Evolutionary conservation across 2,329 filamentous ascomycete genomes (phyloP), one percentile per base, ranked within the genome.

Genomic region (Amauroascus niger): DNA sequence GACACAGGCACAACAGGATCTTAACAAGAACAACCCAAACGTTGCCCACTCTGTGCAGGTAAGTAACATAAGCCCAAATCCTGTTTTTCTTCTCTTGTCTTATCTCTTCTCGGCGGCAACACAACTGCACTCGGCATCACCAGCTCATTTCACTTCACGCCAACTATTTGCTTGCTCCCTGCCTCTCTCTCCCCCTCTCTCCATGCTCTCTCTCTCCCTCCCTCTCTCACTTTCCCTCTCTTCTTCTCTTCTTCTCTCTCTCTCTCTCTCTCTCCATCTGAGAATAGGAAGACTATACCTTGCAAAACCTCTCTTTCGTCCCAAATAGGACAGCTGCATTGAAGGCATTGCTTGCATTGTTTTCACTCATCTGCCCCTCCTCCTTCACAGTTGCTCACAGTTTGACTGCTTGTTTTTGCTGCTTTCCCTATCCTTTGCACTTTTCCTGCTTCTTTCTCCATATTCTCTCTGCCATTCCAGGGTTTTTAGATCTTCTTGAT

Each of bases 1-100:
- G n/a, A n/a, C n/a, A 30, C 44, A 43, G 33, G 30, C 44, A 30
- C 49, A 18, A n/a, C 53, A 52, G 22, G 52, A 45, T 50, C 51
- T 32, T 8, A n/a, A 13, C 26, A 53, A 53, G 51, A 18, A n/a
- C 18, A 41, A 26, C n/a, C 30, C 50, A 18, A 52, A 52, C 22
- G 9, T 28, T 20, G 51, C 26, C 20, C 51, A 53, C 20, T 35
- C 49, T 11, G 45, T 53, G n/a, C 43, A 47, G 44, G 51, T 53
- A 43, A 48, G 51, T n/a, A n/a, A n/a, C n/a, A n/a, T n/a, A n/a
- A n/a, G n/a, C n/a, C n/a, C n/a, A n/a, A 35, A 43, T 43, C 30
- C 49, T 33, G 28, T 24, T 43, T 43, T 35, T 28, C 24, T 28
- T 49, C 1, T 39, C 32, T 7, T 13, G 28, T 13, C 24, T 16